Base-by-base conservation (phyloP, 169 alveolate genomes). In the Cryptosporidium muris region DNA sequence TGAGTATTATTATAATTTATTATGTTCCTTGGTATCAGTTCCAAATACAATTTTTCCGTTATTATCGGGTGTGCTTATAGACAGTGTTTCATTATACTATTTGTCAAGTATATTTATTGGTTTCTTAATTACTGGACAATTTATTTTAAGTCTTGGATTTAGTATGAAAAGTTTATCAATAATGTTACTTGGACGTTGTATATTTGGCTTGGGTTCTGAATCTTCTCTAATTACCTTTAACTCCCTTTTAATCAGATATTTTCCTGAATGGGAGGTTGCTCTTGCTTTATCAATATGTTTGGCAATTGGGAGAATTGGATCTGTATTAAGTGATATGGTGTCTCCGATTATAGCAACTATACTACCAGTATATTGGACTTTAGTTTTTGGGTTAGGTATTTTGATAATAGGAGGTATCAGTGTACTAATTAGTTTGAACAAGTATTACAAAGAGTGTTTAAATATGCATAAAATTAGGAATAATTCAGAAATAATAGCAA, bases 301-400 rank as follows among this genome's bases (percentile, higher is more conserved):
- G 7, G 85, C 85, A 16, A 74, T 74, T 45, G 85, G 85, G 36
- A 74, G 85, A 60, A 74, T 74, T 45, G 85, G 85, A 14, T 74
- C 85, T 25, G 85, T 74, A 40, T 48, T 74, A 36, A 74, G 85
- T 34, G 85, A 74, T 60, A 74, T 74, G 85, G 68, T 74, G 3
- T 74, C 85, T 16, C 85, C 85, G 7, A 74, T 74, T 4, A 74
- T 74, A 14, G 85, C 85, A 16, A 74, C 85, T 47, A 6, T 74
- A 16, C 54, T 74, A 25, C 85, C 85, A n/a, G 85, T 74, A 6
- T 74, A 74, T 36, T 74, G 85, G 85, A 74, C 85, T n/a, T 47
- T 74, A 48, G 14, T 74, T 34, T 47, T 74, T 11, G 85, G 85
- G 34, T 42, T 74, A 2, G 62, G 54, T 6, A 12, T 74, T 34